Conservation (phyloP, 129 eudicot species). For the Centrapalus pauciflorus region DNA sequence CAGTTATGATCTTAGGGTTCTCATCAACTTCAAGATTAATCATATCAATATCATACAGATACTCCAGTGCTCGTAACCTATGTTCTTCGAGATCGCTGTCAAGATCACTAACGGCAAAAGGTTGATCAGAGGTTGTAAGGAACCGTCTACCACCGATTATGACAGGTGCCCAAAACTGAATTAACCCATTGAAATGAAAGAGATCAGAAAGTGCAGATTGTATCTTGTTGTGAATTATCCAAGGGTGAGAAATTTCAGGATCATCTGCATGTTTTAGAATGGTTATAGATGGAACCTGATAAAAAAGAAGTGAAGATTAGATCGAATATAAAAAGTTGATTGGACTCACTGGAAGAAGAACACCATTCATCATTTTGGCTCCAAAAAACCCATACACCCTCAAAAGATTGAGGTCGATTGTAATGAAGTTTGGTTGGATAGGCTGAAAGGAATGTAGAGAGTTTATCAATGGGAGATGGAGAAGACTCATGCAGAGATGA, state of each 20-base stretch:
- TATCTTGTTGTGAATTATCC: background rate
- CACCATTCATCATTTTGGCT: background rate
- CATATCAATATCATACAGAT: background rate
- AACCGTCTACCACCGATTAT: background rate
- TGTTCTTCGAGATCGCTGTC: background rate
- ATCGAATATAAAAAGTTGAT: background rate
- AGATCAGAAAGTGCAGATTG: background rate
- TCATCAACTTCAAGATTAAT: background rate
- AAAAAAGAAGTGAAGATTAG: background rate
- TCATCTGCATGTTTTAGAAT: background rate
- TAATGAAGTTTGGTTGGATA: background rate
- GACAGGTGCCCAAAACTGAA: constrained; percentile 22
- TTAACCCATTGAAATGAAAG: background rate
- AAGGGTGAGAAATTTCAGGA: too few relatives aligned
- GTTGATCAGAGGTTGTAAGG: constrained; percentile 21
- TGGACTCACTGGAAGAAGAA: background rate
- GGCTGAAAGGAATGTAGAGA: background rate
- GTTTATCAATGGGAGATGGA: too few relatives aligned
- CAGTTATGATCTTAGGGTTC: background rate
- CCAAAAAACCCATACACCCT: background rate
- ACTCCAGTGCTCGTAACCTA: background rate
- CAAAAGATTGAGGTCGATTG: background rate
- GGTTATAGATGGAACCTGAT: background rate
- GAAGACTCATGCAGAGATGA: too few relatives aligned
- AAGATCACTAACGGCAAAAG: background rate